Base-by-base conservation (phyloP, 1,284 basidiomycete species). In the Marasmius tenuissimus region DNA sequence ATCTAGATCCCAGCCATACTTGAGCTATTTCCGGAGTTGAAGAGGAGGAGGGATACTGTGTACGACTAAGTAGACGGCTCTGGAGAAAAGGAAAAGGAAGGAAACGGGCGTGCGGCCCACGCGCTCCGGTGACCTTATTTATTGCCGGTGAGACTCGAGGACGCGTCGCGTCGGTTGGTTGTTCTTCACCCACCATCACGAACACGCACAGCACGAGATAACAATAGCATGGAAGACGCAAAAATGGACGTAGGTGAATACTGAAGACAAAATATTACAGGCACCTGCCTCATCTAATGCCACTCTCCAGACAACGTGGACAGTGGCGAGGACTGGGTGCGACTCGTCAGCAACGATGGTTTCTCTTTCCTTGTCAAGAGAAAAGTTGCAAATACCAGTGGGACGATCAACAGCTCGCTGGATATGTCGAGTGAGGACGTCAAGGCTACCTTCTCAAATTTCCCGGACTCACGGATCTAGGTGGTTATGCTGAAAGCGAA, bases 331-430 rank as follows among this genome's bases (percentile, higher is more conserved):
- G 78, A 76, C 12, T 86, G 85, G 85, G 79, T 86, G 37, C 79
- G 81, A 40, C 75, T 87, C 8, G 75, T 75, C 40, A 84, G 81
- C 65, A 73, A 70, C 0, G 85, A 87, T 60, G 84, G 84, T 3
- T 83, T 80, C 66, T 76, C 80, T 6, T 87, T 80, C 67, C 73
- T 86, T 42, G 70, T 86, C 60, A 78, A 74, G 56, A 77, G 83
- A 27, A 81, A 76, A 63, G 81, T 84, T n/a, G 83, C 82, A 7
- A 70, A 78, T 54, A 75, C 73, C 57, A 85, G 84, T 62, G 82
- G 78, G 18, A 85, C 81, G 0, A 75, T 86, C 62, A 78, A 75
- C 65, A 79, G 78, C 61, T 80, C 78, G 71, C 68, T 83, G 34
- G 77, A 73, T 59, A 71, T 68, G 38, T 71, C 73, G 20, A 75